phyloP scores from a whole-genome alignment of 306 rosid genomes.

The Mimosa pudica region DNA sequence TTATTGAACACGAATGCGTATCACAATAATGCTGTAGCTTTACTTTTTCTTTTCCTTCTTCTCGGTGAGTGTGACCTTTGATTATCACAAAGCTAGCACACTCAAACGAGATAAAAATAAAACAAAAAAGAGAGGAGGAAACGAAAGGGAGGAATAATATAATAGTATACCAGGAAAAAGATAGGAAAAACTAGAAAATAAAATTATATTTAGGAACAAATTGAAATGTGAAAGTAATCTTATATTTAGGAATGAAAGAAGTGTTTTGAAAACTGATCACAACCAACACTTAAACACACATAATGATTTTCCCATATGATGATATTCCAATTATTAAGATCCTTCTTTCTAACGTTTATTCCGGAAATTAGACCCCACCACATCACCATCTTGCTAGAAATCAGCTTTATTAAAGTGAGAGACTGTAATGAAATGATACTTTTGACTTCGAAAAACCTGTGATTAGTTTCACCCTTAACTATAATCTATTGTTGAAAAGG shows the following conservation, averaged over 20 bases:
- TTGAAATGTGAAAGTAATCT: no score
- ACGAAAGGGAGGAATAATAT: background rate
- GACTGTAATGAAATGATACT: conserved; percentile 29
- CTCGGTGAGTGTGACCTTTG: conserved; percentile 23
- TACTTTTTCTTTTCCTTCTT: background rate
- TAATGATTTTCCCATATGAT: background rate
- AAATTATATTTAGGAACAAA: no score
- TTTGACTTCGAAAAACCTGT: conserved; percentile 41
- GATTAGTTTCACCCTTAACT: background rate
- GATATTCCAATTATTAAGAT: background rate
- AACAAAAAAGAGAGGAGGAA: background rate
- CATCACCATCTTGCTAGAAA: conserved; percentile 32
- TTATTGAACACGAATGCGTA: conserved; percentile 9
- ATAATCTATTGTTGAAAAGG: background rate
- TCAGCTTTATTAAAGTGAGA: conserved; percentile 42
- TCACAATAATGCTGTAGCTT: conserved; percentile 13
- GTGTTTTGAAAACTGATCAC: no score
- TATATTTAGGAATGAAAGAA: no score
- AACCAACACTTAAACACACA: no score
- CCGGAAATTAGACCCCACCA: conserved; percentile 29
- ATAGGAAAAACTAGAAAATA: no score
- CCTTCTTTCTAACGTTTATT: background rate
- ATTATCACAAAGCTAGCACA: background rate
- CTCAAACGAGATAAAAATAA: background rate
- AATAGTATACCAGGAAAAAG: no score